Conservation (phyloP, 345 rosid species). For the Rubroshorea leprosula region DNA sequence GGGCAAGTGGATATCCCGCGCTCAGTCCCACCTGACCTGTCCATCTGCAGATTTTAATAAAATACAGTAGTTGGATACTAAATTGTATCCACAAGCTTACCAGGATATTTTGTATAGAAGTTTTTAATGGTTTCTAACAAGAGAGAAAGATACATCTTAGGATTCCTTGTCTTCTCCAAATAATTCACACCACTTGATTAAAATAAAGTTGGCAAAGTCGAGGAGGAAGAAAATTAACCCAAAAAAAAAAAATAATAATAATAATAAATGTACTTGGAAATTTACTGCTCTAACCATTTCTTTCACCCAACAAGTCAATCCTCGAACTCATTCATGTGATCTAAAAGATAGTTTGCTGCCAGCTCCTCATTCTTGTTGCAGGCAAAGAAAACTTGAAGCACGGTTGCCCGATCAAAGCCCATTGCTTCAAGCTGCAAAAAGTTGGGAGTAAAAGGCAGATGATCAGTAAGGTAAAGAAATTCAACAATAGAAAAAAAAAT, state of each 20-base stretch:
- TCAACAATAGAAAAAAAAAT: too few species aligned
- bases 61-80: too few species aligned
- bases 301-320: conserved; percentile 40
- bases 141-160: conserved; percentile 12
- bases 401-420: conserved; percentile 82
- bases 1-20: too few species aligned
- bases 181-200: conserved; percentile 11
- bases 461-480: not conserved
- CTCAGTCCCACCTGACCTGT: too few species aligned
- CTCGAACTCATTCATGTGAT: conserved; percentile 86
- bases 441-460: not conserved
- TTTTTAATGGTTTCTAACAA: not conserved
- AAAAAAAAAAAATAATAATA: not conserved
- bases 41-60: too few species aligned
- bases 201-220: not conserved
- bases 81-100: not conserved
- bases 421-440: conserved; percentile 69
- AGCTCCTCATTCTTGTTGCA: conserved; percentile 94
- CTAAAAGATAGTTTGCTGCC: conserved; percentile 90
- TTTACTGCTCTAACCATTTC: conserved; percentile 7
- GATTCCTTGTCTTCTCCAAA: conserved; percentile 12
- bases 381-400: conserved; percentile 78
- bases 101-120: not conserved
- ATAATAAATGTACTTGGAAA: not conserved
- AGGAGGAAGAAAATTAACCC: not conserved